These are phyloP conservation scores for Neurospora sp. DNA, from an alignment of 495 filamentous ascomycete species.

Conservation along the genomic window DNA sequence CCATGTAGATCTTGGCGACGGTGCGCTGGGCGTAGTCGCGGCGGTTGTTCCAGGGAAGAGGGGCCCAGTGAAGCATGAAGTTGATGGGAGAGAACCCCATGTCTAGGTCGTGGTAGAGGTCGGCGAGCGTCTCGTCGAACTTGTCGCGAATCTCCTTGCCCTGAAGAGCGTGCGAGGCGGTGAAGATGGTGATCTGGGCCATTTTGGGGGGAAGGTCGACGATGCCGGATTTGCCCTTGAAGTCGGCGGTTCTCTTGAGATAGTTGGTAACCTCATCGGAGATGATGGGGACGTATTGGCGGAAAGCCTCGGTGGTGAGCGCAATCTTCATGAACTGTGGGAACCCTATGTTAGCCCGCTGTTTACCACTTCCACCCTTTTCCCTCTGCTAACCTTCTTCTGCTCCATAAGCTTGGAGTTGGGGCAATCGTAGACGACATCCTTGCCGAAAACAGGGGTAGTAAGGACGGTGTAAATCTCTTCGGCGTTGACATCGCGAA, in stretches of 20 bases:
- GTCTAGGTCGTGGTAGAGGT: conserved; percentile 74
- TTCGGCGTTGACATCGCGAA: conserved; percentile 71
- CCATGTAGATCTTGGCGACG: conserved; percentile 68
- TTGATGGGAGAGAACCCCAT: conserved; percentile 77
- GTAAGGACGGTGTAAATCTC: conserved; percentile 75
- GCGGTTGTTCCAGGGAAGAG: conserved; percentile 73
- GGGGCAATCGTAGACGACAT: conserved; percentile 82
- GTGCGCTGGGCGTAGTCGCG: conserved; percentile 66
- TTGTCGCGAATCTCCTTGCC: conserved; percentile 69
- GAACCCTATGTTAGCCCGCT: background rate
- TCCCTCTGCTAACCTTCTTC: conserved; percentile 26
- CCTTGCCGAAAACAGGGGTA: conserved; percentile 75
- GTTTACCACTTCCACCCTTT: background rate
- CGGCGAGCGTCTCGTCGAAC: conserved; percentile 63
- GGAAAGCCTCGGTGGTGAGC: conserved; percentile 66
- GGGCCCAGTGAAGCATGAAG: conserved; percentile 78
- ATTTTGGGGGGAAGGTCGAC: conserved; percentile 58
- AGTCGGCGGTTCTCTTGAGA: conserved; percentile 51
- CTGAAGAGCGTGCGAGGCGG: conserved; percentile 69
- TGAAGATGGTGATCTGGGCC: conserved; percentile 81
- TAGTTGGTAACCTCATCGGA: conserved; percentile 62
- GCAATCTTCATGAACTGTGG: conserved; percentile 75
- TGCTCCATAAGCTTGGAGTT: conserved; percentile 55
- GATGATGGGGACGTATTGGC: conserved; percentile 69
- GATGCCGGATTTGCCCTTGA: conserved; percentile 56